Base-by-base conservation (phyloP, 495 filamentous ascomycete species). In the Trichoderma gamsii region DNA sequence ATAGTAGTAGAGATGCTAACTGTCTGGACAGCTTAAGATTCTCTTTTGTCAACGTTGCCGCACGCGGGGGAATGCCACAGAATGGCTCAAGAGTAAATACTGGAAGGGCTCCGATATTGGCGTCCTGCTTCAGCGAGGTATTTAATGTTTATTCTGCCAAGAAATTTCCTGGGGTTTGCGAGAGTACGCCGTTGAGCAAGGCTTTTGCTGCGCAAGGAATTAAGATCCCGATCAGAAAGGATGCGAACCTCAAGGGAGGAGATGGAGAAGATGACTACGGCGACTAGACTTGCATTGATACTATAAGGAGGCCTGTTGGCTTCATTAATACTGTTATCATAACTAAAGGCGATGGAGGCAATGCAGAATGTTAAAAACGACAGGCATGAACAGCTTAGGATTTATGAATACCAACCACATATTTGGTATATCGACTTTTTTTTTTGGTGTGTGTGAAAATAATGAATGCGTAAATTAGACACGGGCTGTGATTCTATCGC, bases 131-230 rank as follows among this genome's bases (percentile, higher is more conserved):
- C 76, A 92, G 89, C 44, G 91, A 97, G 16, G 84, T 87, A 21
- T 98, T 99, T 83, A 91, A 95, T 69, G 95, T 99, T 59, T 98
- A 88, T 76, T 93, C 89, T 6, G 95, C 95, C 43, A 99, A 99
- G 84, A 97, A 97, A 71, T 99, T 99, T 82, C 94, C 95, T 0
- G 95, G 95, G 68, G 95, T 99, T 1, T 96, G 96, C 70, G 94
- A 97, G 75, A 94, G 90, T 75, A 99, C 95, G 2, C 77, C 85
- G n/a, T 79, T 99, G 23, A 97, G 93, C 83, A 97, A 96, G 76
- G 90, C 87, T 72, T 99, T 99, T 78, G 95, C 95, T 13, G 83
- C 87, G 11, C 95, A 99, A 72, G 95, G 95, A n/a, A 94, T 96
- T 78, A 97, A 97, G 78, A 96, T 97, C 21, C 93, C 93, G 0